Conservation (phyloP, 306 rosid species). For the Ormosia emarginata region DNA sequence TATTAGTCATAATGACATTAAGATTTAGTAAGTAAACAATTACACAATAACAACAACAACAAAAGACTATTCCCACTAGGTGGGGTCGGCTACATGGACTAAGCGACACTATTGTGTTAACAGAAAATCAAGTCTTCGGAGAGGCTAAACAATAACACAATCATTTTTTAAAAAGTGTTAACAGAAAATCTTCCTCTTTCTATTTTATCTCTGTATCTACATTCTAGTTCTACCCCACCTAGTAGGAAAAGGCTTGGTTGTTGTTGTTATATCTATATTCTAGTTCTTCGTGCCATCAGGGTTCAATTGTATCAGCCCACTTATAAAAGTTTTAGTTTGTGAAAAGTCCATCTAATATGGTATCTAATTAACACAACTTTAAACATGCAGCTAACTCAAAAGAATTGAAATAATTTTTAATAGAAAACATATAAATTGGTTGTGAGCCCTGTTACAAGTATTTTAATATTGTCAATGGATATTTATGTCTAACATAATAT, state of each 20-base stretch:
- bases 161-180: background rate
- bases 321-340: background rate
- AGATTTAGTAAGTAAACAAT: background rate
- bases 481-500: background rate
- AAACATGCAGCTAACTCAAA: background rate
- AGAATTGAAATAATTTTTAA: background rate
- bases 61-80: no score
- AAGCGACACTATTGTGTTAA: no score
- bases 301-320: background rate
- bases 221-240: constrained; percentile 1
- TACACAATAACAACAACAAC: background rate
- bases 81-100: no score
- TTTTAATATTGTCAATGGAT: background rate
- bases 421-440: background rate
- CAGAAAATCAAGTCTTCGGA: no score
- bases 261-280: background rate
- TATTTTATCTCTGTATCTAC: background rate
- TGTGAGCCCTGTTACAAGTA: background rate
- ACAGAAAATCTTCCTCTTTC: background rate
- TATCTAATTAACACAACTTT: background rate
- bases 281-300: background rate
- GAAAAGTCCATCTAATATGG: background rate
- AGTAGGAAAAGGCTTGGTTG: no score
- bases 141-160: background rate
- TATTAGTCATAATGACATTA: constrained; percentile 3